Percentiles rank a stretch among this genome's conserved stretches.
These are phyloP conservation scores for Fusarium torreyae DNA, from an alignment of 2,329 filamentous ascomycete species.

Conservation along the genomic window DNA sequence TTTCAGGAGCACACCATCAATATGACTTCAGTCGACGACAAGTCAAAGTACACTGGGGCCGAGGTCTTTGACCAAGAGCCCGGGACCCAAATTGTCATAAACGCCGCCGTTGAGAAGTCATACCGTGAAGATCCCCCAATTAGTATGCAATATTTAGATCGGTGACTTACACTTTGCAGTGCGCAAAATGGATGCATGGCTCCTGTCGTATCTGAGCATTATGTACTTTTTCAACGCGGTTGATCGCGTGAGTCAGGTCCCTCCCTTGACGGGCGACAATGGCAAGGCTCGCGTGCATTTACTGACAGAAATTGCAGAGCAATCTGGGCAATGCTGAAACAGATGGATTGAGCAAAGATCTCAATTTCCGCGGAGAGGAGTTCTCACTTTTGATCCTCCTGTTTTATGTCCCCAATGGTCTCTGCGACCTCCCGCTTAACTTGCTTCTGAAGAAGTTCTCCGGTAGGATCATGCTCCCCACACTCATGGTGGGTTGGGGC, in stretches of 20 bases:
- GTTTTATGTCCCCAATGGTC: slow-evolving; percentile 64
- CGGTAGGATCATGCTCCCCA: slow-evolving; percentile 50
- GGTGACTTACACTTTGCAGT: neutral
- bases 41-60: neutral
- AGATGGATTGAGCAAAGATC: slow-evolving; percentile 58
- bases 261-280: neutral
- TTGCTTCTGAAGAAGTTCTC: slow-evolving; percentile 60
- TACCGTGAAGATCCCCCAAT: neutral
- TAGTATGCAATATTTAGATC: too few relatives aligned
- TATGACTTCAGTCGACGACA: neutral
- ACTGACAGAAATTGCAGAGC: slow-evolving; percentile 42
- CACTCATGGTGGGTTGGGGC: slow-evolving; percentile 62
- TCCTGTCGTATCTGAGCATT: slow-evolving; percentile 8
- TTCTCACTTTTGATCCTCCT: slow-evolving; percentile 63
- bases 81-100: neutral
- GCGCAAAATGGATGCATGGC: slow-evolving; percentile 18
- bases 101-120: neutral
- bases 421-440: slow-evolving; percentile 11
- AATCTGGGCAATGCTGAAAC: slow-evolving; percentile 68
- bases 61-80: slow-evolving; percentile 1
- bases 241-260: neutral
- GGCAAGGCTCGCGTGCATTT: too few relatives aligned
- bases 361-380: slow-evolving; percentile 58
- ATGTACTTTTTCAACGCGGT: slow-evolving; percentile 20
- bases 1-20: neutral